These are phyloP conservation scores for Blakeslea trispora DNA, from an alignment of 371 early-diverging fungal genomes.

Conservation along the genomic window DNA sequence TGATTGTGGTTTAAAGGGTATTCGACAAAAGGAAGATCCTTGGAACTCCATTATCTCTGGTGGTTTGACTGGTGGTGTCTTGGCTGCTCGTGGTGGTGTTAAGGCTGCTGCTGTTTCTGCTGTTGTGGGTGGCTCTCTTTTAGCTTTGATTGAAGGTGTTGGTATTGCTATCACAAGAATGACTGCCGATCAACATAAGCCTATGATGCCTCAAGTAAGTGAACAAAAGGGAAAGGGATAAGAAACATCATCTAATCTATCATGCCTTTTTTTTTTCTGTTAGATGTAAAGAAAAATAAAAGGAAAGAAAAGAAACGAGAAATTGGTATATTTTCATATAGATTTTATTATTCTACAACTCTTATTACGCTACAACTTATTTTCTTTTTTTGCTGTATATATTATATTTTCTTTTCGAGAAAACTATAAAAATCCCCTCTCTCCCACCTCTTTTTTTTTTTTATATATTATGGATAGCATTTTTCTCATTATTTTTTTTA, in stretches of 20 bases:
- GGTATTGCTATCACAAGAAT: constrained; percentile 73
- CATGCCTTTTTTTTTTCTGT: background rate
- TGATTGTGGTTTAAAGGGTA: constrained; percentile 90
- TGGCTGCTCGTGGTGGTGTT: constrained; percentile 92
- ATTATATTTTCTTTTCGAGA: too few species aligned
- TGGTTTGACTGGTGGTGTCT: constrained; percentile 91
- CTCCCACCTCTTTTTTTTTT: too few species aligned
- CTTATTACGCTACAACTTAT: too few species aligned
- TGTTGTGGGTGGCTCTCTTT: constrained; percentile 87
- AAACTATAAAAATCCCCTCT: too few species aligned
- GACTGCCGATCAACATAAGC: constrained; percentile 60
- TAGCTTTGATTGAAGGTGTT: constrained; percentile 95
- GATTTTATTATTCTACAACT: too few species aligned
- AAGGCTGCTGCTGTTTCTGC: constrained; percentile 85
- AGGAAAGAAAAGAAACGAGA: too few species aligned
- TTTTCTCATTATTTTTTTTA: too few species aligned
- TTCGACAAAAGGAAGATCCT: constrained; percentile 95
- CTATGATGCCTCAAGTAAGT: constrained; percentile 62
- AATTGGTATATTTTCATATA: too few species aligned
- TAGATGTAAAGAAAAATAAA: constrained; percentile 7
- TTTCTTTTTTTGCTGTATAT: too few species aligned
- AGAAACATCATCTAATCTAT: background rate
- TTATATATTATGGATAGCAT: too few species aligned
- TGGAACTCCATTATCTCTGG: constrained; percentile 94
- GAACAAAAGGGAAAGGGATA: too few species aligned